These are phyloP conservation scores for Gossypium raimondii DNA, from an alignment of 345 rosid genomes.

Conservation along the genomic window DNA sequence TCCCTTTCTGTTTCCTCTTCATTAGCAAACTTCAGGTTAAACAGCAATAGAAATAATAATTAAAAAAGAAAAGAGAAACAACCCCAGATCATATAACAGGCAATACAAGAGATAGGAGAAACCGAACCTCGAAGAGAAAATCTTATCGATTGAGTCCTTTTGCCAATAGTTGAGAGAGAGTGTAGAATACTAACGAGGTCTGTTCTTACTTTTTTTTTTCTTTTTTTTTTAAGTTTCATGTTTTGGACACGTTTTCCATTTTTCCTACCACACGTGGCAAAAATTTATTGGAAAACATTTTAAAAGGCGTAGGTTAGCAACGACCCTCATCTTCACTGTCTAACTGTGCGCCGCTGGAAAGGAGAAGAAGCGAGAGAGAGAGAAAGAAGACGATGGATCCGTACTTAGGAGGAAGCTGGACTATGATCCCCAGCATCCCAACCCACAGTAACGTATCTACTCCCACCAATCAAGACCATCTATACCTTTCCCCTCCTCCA, in stretches of 20 bases:
- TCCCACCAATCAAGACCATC: conserved; percentile 52
- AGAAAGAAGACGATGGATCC: conserved; percentile 34
- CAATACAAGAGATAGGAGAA: background rate
- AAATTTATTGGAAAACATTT: background rate
- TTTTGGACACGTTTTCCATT: background rate
- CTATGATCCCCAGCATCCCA: conserved; percentile 46
- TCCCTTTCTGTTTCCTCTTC: background rate
- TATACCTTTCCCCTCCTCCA: conserved; percentile 37
- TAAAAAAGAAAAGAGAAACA: background rate
- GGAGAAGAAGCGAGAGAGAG: background rate
- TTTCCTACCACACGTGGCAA: background rate
- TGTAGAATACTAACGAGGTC: background rate
- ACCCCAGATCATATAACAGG: background rate
- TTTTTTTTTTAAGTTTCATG: background rate
- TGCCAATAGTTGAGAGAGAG: background rate
- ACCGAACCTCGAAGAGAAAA: background rate
- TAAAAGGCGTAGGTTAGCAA: conserved; percentile 1
- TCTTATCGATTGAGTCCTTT: background rate
- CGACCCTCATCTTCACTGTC: background rate
- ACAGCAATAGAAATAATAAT: background rate
- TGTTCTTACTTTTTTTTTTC: background rate
- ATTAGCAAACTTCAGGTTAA: background rate
- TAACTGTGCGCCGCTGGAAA: background rate
- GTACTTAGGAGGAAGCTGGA: conserved; percentile 46
- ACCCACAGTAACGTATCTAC: conserved; percentile 44